These are phyloP conservation scores for Erodium maritimum DNA, from an alignment of 345 rosid species.

Conservation along the genomic window DNA sequence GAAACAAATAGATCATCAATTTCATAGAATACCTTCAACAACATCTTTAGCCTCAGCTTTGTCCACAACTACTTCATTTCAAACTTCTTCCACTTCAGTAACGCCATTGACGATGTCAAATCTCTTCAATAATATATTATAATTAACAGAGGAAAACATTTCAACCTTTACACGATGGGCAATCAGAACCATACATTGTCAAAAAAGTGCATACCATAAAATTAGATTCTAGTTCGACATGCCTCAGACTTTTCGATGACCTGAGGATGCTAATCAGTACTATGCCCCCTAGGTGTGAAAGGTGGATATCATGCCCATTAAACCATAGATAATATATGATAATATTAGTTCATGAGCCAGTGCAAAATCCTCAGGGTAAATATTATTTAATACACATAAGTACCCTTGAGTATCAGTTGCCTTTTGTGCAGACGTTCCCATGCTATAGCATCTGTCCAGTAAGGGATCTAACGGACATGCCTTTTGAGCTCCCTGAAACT, in stretches of 20 bases:
- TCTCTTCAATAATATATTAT: too few species aligned
- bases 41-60: too few species aligned
- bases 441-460: constrained; percentile 38
- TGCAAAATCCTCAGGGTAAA: neutral
- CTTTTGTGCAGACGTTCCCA: constrained; percentile 42
- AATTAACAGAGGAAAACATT: too few species aligned
- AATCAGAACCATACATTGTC: too few species aligned
- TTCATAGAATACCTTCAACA: too few species aligned
- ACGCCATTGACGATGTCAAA: too few species aligned
- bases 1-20: too few species aligned
- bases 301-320: constrained; percentile 97
- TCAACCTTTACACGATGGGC: too few species aligned
- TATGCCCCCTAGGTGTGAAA: constrained; percentile 96
- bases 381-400: neutral
- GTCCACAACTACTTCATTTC: too few species aligned
- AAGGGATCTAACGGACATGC: constrained; percentile 11
- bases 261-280: constrained; percentile 61
- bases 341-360: neutral
- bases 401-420: constrained; percentile 30
- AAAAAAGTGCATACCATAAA: too few species aligned
- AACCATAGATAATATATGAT: constrained; percentile 26
- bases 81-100: too few species aligned
- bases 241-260: constrained; percentile 78
- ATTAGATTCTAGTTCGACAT: constrained; percentile 1
- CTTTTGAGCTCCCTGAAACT: constrained; percentile 22